Conservation (phyloP, 2,329 filamentous ascomycete genomes). For the Beauveria scarabaeidicola region DNA sequence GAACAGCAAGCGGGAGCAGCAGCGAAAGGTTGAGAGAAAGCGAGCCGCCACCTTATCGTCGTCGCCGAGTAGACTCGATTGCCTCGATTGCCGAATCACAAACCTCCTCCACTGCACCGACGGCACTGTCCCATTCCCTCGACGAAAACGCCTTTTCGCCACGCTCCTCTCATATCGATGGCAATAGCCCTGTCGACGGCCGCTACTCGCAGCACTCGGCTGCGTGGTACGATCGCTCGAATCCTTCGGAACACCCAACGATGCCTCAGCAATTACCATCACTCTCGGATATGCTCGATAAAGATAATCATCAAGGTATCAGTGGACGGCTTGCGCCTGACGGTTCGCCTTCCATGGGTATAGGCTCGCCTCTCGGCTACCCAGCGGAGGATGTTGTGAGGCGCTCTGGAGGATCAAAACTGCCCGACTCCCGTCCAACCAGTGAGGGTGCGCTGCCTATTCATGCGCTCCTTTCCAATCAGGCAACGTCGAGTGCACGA, state of each 20-base stretch:
- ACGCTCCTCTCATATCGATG: conserved; percentile 28
- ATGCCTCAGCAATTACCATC: conserved; percentile 32
- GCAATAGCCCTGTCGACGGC: conserved; percentile 20
- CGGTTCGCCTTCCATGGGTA: background rate
- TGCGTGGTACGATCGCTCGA: conserved; percentile 20
- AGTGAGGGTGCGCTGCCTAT: conserved; percentile 46
- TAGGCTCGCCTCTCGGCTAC: background rate
- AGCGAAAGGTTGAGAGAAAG: conserved; percentile 40
- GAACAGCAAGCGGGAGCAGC: conserved; percentile 32
- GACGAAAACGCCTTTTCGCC: conserved; percentile 40
- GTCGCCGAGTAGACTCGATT: conserved; percentile 40
- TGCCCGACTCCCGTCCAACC: conserved; percentile 29
- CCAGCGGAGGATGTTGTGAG: background rate
- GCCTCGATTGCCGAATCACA: conserved; percentile 38
- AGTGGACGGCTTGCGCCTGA: background rate
- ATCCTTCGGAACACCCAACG: conserved; percentile 19
- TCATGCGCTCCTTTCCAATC: conserved; percentile 41
- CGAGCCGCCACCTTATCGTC: conserved; percentile 37
- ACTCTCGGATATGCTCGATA: conserved; percentile 37
- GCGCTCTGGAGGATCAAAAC: conserved; percentile 2
- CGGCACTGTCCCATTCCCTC: conserved; percentile 26
- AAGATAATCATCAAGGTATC: conserved; percentile 20
- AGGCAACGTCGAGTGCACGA: conserved; percentile 14
- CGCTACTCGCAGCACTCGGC: conserved; percentile 20
- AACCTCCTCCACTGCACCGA: conserved; percentile 31